A percentile compares a stretch with the other conserved stretches of the same genome.
Evolutionary conservation across 345 rosid genomes (phyloP).

Genomic region (Citrus inodora): DNA sequence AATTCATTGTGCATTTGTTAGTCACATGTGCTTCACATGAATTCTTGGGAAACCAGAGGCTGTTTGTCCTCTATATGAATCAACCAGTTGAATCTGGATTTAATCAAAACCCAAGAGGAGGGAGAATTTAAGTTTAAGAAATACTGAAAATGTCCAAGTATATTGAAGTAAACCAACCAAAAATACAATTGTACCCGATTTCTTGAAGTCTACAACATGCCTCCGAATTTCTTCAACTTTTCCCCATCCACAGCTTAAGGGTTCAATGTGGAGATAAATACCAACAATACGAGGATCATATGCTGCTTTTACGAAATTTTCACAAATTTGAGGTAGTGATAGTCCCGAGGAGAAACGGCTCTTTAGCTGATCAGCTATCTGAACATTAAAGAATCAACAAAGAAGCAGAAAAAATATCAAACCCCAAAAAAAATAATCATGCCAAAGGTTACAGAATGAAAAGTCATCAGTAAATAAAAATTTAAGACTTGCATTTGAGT

Average conservation of each 20-base stretch:
- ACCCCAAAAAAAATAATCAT: not conserved
- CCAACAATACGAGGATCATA: constrained; percentile 94
- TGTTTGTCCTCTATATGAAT: not conserved
- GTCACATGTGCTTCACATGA: not conserved
- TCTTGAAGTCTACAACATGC: constrained; percentile 79
- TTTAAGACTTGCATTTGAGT: not conserved
- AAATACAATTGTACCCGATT: constrained; percentile 59
- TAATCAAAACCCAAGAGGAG: not conserved
- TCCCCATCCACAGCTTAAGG: constrained; percentile 90
- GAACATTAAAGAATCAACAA: constrained; percentile 25
- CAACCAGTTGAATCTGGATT: not conserved
- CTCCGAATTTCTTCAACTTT: constrained; percentile 90
- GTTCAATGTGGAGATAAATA: constrained; percentile 80
- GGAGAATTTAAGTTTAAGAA: not conserved
- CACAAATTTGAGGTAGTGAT: constrained; percentile 83
- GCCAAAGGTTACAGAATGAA: not conserved
- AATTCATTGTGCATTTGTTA: not conserved
- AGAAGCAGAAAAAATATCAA: constrained; percentile 7
- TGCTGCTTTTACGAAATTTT: constrained; percentile 82
- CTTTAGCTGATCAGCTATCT: constrained; percentile 96
- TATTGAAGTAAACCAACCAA: not conserved
- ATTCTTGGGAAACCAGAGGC: not conserved
- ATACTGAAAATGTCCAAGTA: not conserved
- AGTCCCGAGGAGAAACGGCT: constrained; percentile 85
- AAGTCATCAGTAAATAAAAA: not conserved